phyloP scores from a whole-genome alignment of 768 basidiomycete genomes.

The Hysterangium stoloniferum region DNA sequence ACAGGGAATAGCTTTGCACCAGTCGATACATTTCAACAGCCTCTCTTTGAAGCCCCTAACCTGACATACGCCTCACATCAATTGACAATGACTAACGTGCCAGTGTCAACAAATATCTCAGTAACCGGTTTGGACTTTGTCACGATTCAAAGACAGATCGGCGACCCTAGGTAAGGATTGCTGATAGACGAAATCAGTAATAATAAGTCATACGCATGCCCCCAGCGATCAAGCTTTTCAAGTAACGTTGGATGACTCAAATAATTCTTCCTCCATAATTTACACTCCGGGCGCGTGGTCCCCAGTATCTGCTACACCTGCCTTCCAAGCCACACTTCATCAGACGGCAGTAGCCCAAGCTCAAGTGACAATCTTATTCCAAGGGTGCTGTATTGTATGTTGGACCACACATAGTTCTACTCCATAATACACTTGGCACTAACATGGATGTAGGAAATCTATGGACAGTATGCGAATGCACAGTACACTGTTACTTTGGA shows the following conservation, averaged over 20 bases:
- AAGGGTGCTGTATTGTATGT: constrained; percentile 12
- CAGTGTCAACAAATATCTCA: constrained; percentile 3
- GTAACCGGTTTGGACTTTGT: constrained; percentile 45
- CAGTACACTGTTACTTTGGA: constrained; percentile 3
- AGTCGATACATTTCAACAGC: constrained; percentile 31
- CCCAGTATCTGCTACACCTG: constrained; percentile 1
- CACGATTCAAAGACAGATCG: constrained; percentile 1
- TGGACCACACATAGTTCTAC: constrained; percentile 19
- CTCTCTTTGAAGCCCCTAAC: constrained; percentile 29
- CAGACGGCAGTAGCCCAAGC: not conserved
- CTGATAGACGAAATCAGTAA: not conserved
- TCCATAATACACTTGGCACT: constrained; percentile 28
- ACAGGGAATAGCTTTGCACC: constrained; percentile 18
- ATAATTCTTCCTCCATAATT: not conserved
- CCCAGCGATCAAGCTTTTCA: not conserved
- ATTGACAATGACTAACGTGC: constrained; percentile 28
- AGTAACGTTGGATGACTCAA: not conserved
- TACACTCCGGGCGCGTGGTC: constrained; percentile 4
- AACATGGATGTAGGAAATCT: constrained; percentile 17
- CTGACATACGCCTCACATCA: constrained; percentile 31
- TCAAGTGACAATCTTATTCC: not conserved
- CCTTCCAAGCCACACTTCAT: constrained; percentile 6
- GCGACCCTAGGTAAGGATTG: not conserved
- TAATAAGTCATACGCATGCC: too few relatives aligned
- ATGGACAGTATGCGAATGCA: constrained; percentile 10